Conservation (phyloP, 2,329 filamentous ascomycete species). For the Claviceps spartinae region DNA sequence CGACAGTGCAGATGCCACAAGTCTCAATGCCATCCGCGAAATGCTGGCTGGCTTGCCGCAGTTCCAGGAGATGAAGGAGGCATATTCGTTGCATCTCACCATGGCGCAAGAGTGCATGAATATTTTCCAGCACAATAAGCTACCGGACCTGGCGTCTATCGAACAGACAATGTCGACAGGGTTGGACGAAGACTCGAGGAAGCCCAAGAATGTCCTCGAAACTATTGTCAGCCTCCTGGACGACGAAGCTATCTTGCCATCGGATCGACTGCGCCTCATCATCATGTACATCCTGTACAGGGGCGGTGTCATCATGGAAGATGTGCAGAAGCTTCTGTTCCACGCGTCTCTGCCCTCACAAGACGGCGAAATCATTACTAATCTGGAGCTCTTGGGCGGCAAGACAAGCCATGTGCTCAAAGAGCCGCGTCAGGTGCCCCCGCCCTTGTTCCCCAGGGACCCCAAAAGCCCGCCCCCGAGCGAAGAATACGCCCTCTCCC, state of each 20-base stretch:
- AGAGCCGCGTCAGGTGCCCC: conserved; percentile 52
- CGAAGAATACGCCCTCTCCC: conserved; percentile 75
- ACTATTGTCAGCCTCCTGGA: conserved; percentile 80
- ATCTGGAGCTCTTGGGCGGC: conserved; percentile 71
- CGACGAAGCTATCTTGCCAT: conserved; percentile 56
- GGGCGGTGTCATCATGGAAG: conserved; percentile 70
- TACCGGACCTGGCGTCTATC: conserved; percentile 73
- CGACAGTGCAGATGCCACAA: conserved; percentile 49
- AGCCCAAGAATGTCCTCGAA: conserved; percentile 78
- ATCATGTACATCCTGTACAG: conserved; percentile 76
- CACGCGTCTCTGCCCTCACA: conserved; percentile 67
- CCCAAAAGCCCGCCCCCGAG: conserved; percentile 36
- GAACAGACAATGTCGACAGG: conserved; percentile 90
- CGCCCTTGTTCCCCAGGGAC: conserved; percentile 61
- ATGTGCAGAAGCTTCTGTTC: conserved; percentile 70
- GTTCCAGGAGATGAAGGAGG: conserved; percentile 90
- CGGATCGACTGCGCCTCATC: conserved; percentile 74
- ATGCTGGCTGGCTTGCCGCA: conserved; percentile 93
- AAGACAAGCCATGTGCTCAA: conserved; percentile 57
- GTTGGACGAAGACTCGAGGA: conserved; percentile 80
- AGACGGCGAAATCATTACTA: conserved; percentile 60
- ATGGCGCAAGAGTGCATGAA: conserved; percentile 99
- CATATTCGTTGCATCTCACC: conserved; percentile 83
- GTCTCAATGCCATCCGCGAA: conserved; percentile 83
- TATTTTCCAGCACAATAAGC: conserved; percentile 70